Percentiles rank a stretch among this genome's conserved stretches.
Conservation (phyloP, 176 grass and related monocot genomes). For the Rhipidocladum racemiflorum region DNA sequence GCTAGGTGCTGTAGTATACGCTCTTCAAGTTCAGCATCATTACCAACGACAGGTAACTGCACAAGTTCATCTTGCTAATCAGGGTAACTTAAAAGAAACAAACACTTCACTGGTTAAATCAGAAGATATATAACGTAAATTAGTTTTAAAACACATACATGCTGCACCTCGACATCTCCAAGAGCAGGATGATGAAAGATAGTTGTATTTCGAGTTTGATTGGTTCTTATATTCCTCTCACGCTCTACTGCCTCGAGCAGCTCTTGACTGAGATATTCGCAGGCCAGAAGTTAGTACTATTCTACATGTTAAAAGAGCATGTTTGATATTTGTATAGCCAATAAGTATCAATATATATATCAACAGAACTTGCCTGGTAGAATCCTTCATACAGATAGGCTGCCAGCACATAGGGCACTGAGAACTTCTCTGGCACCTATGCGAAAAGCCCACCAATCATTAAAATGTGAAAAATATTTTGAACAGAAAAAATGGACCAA, state of each 20-base stretch:
- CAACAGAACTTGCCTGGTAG: constrained; percentile 57
- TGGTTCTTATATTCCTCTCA: constrained; percentile 68
- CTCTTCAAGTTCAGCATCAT: constrained; percentile 83
- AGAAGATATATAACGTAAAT: not conserved
- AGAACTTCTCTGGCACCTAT: constrained; percentile 93
- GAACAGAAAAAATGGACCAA: not conserved
- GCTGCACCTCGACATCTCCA: constrained; percentile 81
- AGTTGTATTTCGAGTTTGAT: constrained; percentile 53
- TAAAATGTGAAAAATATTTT: constrained; percentile 31
- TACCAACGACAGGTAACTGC: constrained; percentile 59
- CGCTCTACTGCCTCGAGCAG: constrained; percentile 70
- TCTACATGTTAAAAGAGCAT: not conserved
- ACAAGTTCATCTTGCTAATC: constrained; percentile 23
- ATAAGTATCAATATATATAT: not conserved
- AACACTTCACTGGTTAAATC: not conserved
- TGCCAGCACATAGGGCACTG: constrained; percentile 99
- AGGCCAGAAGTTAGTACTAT: constrained; percentile 15
- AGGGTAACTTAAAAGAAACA: constrained; percentile 3
- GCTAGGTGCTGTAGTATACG: constrained; percentile 82
- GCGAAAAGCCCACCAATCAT: constrained; percentile 19
- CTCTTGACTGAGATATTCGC: constrained; percentile 61
- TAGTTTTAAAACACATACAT: constrained; percentile 50
- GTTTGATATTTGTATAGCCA: constrained; percentile 18
- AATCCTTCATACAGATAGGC: constrained; percentile 78
- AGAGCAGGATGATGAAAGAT: constrained; percentile 76